Conservation (phyloP, 495 filamentous ascomycete species). For the Aspergillus cavernicola region DNA sequence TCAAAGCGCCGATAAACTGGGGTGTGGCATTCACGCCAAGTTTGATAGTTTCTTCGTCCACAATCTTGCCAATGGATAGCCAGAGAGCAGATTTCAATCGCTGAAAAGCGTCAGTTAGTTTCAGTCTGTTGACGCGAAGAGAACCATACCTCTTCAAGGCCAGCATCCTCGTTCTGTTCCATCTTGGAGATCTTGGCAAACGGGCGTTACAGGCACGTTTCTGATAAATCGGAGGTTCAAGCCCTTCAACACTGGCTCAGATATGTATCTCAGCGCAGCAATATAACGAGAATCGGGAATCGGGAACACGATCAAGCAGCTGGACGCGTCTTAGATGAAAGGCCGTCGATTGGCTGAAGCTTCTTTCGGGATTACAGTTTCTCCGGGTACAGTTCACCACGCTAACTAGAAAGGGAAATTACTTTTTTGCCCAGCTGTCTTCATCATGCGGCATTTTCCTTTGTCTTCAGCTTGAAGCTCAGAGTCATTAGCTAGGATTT, state of each 20-base stretch:
- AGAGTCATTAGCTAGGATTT: background rate
- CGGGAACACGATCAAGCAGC: background rate
- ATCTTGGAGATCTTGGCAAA: constrained; percentile 14
- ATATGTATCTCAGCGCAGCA: no score
- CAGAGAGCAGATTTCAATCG: constrained; percentile 92
- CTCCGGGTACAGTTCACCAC: background rate
- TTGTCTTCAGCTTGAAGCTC: background rate
- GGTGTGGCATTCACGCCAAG: constrained; percentile 83
- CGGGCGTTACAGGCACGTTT: background rate
- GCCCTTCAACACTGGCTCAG: no score
- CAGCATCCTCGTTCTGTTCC: constrained; percentile 36
- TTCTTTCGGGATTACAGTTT: constrained; percentile 11
- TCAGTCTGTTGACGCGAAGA: background rate
- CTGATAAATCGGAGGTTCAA: background rate
- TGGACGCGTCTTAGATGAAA: background rate
- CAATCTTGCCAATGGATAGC: constrained; percentile 82
- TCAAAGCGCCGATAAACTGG: constrained; percentile 90
- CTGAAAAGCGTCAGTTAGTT: constrained; percentile 36
- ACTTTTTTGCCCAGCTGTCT: background rate
- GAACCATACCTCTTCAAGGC: constrained; percentile 37
- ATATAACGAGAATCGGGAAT: no score
- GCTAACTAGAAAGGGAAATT: constrained; percentile 11
- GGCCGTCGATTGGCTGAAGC: constrained; percentile 9
- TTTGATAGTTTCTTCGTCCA: constrained; percentile 77
- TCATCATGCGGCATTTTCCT: background rate